Base-by-base conservation (phyloP, 139 green algal species). In the Eudorina sp. region DNA sequence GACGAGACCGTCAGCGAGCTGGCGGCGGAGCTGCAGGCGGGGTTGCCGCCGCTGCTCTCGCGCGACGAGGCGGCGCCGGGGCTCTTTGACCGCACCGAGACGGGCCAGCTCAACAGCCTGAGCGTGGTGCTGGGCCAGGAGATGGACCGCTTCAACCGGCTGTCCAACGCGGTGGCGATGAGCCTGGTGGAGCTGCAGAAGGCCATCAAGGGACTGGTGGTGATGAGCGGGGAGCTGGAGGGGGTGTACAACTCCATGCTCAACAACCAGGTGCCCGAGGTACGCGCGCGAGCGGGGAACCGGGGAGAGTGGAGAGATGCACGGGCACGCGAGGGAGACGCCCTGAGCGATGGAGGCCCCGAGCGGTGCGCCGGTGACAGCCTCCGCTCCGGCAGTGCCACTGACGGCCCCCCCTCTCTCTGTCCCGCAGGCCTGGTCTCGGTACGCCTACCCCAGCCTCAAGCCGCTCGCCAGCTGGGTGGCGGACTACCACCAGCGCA, bases 141-240 rank as follows among this genome's bases (percentile, higher is more conserved):
- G 94, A 86, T 92, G 86, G 90, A 92, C 74, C 72, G 89, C 43
- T 94, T 95, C 86, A 95, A 95, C 83, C 72, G 82, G 16, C 91
- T 94, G 38, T 38, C 53, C 0, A 0, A 11, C 1, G 66, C 51
- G 11, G 83, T 87, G 53, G 60, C 53, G 0, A 41, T n/a, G 34
- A 95, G 89, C 64, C 87, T 98, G 64, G 40, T 23, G 58, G 93
- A 97, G 90, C 93, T 97, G 69, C 92, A 97, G 89, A 95, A 95
- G 77, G 96, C 96, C 2, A 96, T 98, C 89, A 92, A 95, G 77
- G 96, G 96, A 23, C 62, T 96, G 88, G 96, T 97, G 68, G 94
- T 97, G 16, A 98, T 98, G 96, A 96, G 92, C 77, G 85, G 60
- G 23, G 95, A 98, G 81, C 91, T 98, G 72, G 96, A 98, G 92